Evolutionary conservation across 2,329 filamentous ascomycete species (phyloP).

Genomic region (Xylariaceae sp.): DNA sequence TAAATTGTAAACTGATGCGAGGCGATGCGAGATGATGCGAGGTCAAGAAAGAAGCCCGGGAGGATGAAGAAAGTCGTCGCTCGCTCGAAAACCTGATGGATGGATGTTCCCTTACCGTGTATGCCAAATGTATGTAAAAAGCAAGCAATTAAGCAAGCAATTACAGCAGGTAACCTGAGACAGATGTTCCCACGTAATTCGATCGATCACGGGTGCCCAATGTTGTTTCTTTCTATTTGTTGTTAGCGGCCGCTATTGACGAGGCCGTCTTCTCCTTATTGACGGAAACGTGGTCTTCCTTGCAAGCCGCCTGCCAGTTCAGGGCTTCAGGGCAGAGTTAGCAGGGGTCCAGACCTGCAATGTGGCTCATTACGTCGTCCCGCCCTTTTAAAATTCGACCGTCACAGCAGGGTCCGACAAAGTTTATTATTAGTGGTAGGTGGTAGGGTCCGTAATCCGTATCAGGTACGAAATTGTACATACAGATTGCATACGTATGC

Average conservation of each 20-base stretch:
- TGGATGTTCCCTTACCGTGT: too few relatives aligned
- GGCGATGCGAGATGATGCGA: not conserved
- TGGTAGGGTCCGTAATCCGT: too few relatives aligned
- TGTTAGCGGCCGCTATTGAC: constrained; percentile 9
- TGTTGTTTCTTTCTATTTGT: constrained; percentile 14
- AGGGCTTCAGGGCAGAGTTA: not conserved
- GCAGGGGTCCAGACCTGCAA: not conserved
- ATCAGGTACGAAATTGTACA: too few relatives aligned
- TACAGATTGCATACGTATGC: too few relatives aligned
- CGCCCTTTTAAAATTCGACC: not conserved
- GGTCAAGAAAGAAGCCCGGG: not conserved
- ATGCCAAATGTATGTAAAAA: not conserved
- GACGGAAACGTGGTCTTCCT: not conserved
- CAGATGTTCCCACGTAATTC: constrained; percentile 15
- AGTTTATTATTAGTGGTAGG: not conserved
- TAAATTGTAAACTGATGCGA: too few relatives aligned
- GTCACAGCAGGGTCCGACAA: not conserved
- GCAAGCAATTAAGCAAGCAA: not conserved
- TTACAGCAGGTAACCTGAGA: not conserved
- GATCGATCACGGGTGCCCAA: constrained; percentile 15
- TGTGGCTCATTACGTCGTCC: not conserved
- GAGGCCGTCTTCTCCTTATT: not conserved
- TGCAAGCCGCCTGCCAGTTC: not conserved
- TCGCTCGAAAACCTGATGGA: not conserved
- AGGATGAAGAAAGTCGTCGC: too few relatives aligned